Conservation (phyloP, 129 eudicot species). For the Artemisia argyi region DNA sequence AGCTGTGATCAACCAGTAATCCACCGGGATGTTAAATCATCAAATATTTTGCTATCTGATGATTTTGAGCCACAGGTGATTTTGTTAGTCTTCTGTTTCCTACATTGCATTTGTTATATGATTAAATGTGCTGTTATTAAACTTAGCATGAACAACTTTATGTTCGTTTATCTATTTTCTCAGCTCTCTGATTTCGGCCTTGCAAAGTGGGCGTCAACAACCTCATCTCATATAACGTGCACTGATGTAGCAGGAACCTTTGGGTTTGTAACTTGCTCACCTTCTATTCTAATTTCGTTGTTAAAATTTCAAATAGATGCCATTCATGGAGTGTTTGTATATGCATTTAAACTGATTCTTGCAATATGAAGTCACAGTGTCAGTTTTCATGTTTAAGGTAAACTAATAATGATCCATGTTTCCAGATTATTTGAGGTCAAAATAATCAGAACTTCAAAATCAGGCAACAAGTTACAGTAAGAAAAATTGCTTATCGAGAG, state of each 20-base stretch:
- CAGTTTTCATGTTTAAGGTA: not conserved
- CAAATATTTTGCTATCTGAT: slow-evolving; percentile 86
- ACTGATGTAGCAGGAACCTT: slow-evolving; percentile 81
- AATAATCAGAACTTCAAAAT: not conserved
- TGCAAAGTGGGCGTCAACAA: slow-evolving; percentile 62
- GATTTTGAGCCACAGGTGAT: slow-evolving; percentile 90
- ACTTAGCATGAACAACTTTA: not conserved
- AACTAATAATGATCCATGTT: not conserved
- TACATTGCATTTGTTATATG: not conserved
- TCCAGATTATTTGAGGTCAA: not conserved
- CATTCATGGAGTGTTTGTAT: not conserved
- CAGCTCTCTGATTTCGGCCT: slow-evolving; percentile 92
- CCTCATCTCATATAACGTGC: slow-evolving; percentile 46
- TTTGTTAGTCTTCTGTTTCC: not conserved
- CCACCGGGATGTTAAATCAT: slow-evolving; percentile 95
- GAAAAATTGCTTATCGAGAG: not conserved
- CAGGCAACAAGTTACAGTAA: not conserved
- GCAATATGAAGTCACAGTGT: not conserved
- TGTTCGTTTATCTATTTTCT: not conserved
- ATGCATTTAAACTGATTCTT: not conserved
- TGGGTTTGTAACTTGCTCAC: slow-evolving; percentile 47
- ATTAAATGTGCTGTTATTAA: not conserved
- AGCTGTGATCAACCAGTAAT: slow-evolving; percentile 52
- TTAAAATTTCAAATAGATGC: not conserved
- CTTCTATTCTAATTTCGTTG: not conserved